Conservation (phyloP, 2,329 filamentous ascomycete genomes). For the Fusarium agapanthi region DNA sequence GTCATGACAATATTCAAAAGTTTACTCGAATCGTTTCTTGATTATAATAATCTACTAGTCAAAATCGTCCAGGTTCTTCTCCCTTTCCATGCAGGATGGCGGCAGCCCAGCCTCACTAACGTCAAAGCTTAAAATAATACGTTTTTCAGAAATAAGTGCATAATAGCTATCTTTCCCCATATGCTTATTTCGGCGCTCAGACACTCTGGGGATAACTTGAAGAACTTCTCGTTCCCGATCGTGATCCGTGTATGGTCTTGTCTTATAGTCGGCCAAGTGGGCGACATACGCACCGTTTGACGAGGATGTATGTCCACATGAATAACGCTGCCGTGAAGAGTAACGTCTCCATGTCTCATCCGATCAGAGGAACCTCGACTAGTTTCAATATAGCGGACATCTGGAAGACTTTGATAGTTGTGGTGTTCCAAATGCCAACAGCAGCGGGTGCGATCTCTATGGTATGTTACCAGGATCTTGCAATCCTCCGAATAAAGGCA, state of each 20-base stretch:
- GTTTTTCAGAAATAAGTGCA: background rate
- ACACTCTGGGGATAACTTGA: background rate
- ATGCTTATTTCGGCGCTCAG: background rate
- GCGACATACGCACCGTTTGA: background rate
- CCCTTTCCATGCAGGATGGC: background rate
- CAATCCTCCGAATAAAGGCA: background rate
- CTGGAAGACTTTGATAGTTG: rapidly evolving
- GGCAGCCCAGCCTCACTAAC: background rate
- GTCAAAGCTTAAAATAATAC: background rate
- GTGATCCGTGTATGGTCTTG: background rate
- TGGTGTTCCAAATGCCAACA: background rate
- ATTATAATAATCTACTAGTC: no score
- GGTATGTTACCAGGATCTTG: background rate
- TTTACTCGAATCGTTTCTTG: no score
- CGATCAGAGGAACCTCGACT: rapidly evolving
- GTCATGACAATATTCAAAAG: background rate
- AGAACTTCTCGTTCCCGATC: background rate
- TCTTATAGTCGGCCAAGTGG: no score
- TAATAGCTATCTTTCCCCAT: rapidly evolving
- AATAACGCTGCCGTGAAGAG: rapidly evolving
- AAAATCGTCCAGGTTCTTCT: rapidly evolving
- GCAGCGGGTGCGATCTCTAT: rapidly evolving
- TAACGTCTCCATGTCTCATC: rapidly evolving
- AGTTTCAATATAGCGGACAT: rapidly evolving
- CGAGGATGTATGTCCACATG: rapidly evolving